Base-by-base conservation (phyloP, 2,329 filamentous ascomycete genomes). In the Diaporthe helianthi region DNA sequence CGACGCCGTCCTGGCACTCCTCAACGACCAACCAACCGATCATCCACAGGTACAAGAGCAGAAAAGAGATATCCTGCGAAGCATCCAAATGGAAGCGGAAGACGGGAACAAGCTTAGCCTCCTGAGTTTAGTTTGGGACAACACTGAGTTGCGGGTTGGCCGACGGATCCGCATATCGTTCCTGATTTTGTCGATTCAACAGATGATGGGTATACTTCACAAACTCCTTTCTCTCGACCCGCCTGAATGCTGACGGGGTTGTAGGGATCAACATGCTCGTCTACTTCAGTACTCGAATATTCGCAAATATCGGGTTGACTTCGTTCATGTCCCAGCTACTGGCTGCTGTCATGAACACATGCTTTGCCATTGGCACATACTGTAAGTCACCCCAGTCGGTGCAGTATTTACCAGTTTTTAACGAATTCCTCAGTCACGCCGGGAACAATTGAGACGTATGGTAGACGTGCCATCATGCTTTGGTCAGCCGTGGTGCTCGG, bases 341-440 rank as follows among this genome's bases (percentile, higher is more conserved):
- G 4, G 54, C 54, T 22, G 54, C 54, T n/a, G 54, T 60, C 15
- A 60, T 60, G 54, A 60, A 60, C 24, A 60, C 54, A 3, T 44
- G 41, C 1, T 60, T 60, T 9, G 54, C 54, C 8, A 4, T 60
- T 6, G 54, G 54, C 0, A 60, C 54, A 24, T 60, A 60, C 24
- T 60, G 54, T 60, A 46, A 60, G 54, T 29, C 36, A 7, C 1
- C 8, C 1, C 8, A 2, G 1, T 4, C 17, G 10, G 4, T 12
- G 1, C 5, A 13, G 17, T 3, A 19, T 8, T 2, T 4, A 0
- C 4, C 12, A 19, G 0, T 7, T 2, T 1, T 24, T 60, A 29
- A 60, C 1, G n/a, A 1, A 0, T 13, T n/a, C 1, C 1, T 1
- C 5, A 60, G 54, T 60, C 10, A 60, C 54, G 0, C 36, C 54